These are phyloP conservation scores for Starmerella bombi DNA, from an alignment of 805 yeast genomes.

Conservation along the genomic window DNA sequence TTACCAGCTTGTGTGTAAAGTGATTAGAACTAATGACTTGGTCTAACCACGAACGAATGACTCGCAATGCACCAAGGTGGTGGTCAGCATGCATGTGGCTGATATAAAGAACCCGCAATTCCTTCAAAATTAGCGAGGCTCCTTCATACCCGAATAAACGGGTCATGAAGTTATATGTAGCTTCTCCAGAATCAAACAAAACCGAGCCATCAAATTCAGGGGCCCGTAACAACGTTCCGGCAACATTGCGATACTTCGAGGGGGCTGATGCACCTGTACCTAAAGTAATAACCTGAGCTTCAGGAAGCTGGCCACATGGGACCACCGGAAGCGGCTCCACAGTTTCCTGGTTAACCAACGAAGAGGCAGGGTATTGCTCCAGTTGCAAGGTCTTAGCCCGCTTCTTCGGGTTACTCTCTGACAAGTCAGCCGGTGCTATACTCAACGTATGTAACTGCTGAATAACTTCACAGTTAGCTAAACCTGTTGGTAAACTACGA, in stretches of 20 bases:
- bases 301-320: slow-evolving; percentile 7
- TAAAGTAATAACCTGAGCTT: slow-evolving; percentile 49
- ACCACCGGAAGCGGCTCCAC: background rate
- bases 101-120: slow-evolving; percentile 52
- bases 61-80: slow-evolving; percentile 67
- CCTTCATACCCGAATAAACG: slow-evolving; percentile 46
- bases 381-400: background rate
- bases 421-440: slow-evolving; percentile 7
- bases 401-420: background rate
- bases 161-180: slow-evolving; percentile 58
- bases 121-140: slow-evolving; percentile 36
- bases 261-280: slow-evolving; percentile 95
- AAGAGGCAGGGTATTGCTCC: background rate
- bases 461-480: background rate
- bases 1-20: slow-evolving; percentile 30
- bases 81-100: slow-evolving; percentile 97
- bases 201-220: slow-evolving; percentile 39
- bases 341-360: background rate
- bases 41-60: slow-evolving; percentile 51
- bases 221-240: slow-evolving; percentile 61
- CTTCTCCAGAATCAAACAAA: slow-evolving; percentile 90
- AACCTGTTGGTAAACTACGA: slow-evolving; percentile 9
- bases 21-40: slow-evolving; percentile 6
- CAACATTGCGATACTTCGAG: slow-evolving; percentile 69
- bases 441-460: slow-evolving; percentile 9